Evolutionary conservation across 2,329 filamentous ascomycete genomes (phyloP).

Genomic region (Coniella lustricola): DNA sequence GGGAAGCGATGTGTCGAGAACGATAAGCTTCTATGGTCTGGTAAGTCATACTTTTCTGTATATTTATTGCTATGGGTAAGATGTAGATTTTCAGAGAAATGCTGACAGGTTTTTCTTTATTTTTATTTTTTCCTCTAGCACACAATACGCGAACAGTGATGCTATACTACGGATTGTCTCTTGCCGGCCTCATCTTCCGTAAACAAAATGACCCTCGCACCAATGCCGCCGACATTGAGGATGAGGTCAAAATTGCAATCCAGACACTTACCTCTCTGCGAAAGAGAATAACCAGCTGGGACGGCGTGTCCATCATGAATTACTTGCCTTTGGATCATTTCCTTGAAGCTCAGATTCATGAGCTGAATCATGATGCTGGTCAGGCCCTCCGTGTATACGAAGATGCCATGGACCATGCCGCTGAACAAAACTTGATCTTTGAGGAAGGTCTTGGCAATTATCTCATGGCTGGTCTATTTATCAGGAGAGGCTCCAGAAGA

Average conservation of each 20-base stretch:
- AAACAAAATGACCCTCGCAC: slow-evolving; percentile 40
- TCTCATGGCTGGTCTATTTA: slow-evolving; percentile 64
- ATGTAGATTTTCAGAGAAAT: background rate
- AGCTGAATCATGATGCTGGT: slow-evolving; percentile 52
- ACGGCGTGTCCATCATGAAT: slow-evolving; percentile 59
- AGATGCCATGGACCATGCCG: slow-evolving; percentile 62
- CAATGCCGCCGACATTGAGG: slow-evolving; percentile 34
- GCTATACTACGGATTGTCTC: slow-evolving; percentile 53
- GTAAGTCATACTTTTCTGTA: slow-evolving; percentile 16
- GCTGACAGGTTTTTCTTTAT: too few species aligned
- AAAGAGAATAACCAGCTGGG: slow-evolving; percentile 57
- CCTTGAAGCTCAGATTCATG: slow-evolving; percentile 61
- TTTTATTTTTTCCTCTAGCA: too few species aligned
- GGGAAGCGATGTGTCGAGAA: slow-evolving; percentile 43
- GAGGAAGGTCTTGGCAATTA: slow-evolving; percentile 70
- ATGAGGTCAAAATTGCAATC: slow-evolving; percentile 42
- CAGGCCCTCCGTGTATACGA: slow-evolving; percentile 60
- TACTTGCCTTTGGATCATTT: slow-evolving; percentile 64
- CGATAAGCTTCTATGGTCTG: slow-evolving; percentile 49
- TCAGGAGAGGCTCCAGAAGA: slow-evolving; percentile 56
- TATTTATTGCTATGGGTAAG: background rate
- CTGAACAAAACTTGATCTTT: slow-evolving; percentile 58
- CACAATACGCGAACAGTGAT: slow-evolving; percentile 51
- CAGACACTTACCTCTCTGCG: slow-evolving; percentile 47
- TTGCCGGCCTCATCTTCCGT: slow-evolving; percentile 45